phyloP scores from a whole-genome alignment of 257 asterid genomes.

The Nicotiana benthamiana region DNA sequence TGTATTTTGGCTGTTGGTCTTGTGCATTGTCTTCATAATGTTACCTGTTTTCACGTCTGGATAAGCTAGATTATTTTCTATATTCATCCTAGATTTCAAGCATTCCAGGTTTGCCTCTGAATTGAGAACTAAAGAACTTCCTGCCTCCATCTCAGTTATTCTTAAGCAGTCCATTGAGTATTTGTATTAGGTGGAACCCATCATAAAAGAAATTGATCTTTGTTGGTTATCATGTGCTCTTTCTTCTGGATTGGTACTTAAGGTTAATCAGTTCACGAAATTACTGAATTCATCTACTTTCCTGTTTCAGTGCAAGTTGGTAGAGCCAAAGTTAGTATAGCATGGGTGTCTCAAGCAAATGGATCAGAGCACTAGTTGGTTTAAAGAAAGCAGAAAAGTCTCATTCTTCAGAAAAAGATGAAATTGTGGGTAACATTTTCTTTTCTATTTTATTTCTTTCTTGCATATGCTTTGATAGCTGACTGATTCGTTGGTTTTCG shows the following conservation, averaged over 20 bases:
- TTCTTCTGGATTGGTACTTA: not conserved
- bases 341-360: slow-evolving; percentile 90
- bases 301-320: slow-evolving; percentile 30
- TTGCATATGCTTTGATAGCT: not conserved
- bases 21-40: not conserved
- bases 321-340: slow-evolving; percentile 10
- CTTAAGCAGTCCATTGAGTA: not conserved
- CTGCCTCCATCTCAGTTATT: not conserved
- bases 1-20: not conserved
- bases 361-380: slow-evolving; percentile 80
- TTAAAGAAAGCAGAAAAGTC: slow-evolving; percentile 67
- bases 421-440: slow-evolving; percentile 44
- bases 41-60: not conserved
- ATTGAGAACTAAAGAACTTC: not conserved
- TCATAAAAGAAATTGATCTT: not conserved
- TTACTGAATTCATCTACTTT: slow-evolving; percentile 13
- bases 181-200: not conserved
- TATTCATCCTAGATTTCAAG: not conserved
- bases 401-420: slow-evolving; percentile 52
- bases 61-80: not conserved
- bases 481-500: not conserved
- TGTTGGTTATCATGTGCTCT: not conserved
- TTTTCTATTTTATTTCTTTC: not conserved
- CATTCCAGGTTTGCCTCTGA: not conserved
- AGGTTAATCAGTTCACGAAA: not conserved